Base-by-base conservation (phyloP, 768 basidiomycete genomes). In the Asterophora lycoperdoides region DNA sequence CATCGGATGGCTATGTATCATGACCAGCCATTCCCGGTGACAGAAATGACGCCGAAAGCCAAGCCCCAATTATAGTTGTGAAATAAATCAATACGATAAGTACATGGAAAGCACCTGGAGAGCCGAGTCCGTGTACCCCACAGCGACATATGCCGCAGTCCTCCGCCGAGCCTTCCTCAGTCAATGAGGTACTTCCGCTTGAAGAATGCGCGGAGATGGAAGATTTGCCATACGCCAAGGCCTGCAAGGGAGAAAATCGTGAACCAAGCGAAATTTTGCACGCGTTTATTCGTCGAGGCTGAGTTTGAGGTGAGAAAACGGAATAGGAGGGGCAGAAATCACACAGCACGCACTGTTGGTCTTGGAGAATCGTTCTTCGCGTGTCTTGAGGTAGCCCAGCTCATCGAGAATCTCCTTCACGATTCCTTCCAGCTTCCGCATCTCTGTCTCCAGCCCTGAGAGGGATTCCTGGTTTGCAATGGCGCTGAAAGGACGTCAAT, bases 381-480 rank as follows among this genome's bases (percentile, higher is more conserved):
- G 78, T 57, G 73, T 69, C 71, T 93, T 91, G 52, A 99, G 79
- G 69, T 95, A 98, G 7, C 80, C 79, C 73, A 97, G 75, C 68
- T 99, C 94, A 58, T 97, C 94, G 11, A 87, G 82, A 44, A 99
- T 83, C 71, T 98, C 96, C 64, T 93, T 91, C 30, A 93, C 88
- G 11, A 97, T 67, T 0, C 92, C 94, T 65, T 99, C 96, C 2
- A 99, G 76, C 62, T 98, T 98, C 34, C 93, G 83, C 94, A 98
- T 97, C 67, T 98, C 96, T 0, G 92, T 94, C 69, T 99, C 96
- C 15, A 99, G 80, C 0, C 88, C 89, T 5, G 93, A 96, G 0
- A 98, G 75, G 1, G 91, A 93, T 65, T 99, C 96, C 65, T 97
- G 94, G 70, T 96, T 97, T 8, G 96, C 96, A 65, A 98, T 99